phyloP scores from a whole-genome alignment of 305 asterid species.

The Petunia hybrid region DNA sequence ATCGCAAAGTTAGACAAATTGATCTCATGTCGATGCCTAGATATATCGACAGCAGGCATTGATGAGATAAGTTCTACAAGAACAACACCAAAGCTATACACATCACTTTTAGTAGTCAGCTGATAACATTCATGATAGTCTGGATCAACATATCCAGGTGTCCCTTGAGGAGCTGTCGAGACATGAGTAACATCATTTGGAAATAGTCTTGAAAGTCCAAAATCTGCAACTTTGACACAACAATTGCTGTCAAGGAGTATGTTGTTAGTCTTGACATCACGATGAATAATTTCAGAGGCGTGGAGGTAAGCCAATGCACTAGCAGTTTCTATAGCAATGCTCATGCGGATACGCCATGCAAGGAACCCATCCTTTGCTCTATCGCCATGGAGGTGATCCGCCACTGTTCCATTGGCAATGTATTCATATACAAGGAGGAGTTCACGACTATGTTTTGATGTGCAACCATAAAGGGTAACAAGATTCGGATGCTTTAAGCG shows the following conservation, averaged over 20 bases:
- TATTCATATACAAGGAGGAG: conserved; percentile 36
- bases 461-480: conserved; percentile 33
- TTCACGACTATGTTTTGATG: conserved; percentile 33
- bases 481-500: conserved; percentile 32
- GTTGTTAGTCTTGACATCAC: conserved; percentile 37
- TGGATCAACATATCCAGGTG: conserved; percentile 44
- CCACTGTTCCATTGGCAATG: conserved; percentile 35
- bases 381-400: conserved; percentile 34
- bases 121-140: conserved; percentile 39
- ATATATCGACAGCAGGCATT: conserved; percentile 37
- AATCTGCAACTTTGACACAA: conserved; percentile 40
- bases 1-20: conserved; percentile 39
- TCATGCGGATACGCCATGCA: conserved; percentile 32
- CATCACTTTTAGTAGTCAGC: conserved; percentile 39
- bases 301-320: conserved; percentile 38
- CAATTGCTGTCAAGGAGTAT: conserved; percentile 35
- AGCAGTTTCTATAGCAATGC: conserved; percentile 35
- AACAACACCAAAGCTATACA: conserved; percentile 46
- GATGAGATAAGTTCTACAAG: conserved; percentile 39
- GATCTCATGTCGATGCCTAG: conserved; percentile 38
- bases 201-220: conserved; percentile 33
- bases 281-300: conserved; percentile 30
- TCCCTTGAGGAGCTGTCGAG: conserved; percentile 42
- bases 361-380: conserved; percentile 30
- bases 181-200: conserved; percentile 37